Conservation (phyloP, 306 rosid species). For the Trifolium pratense region DNA sequence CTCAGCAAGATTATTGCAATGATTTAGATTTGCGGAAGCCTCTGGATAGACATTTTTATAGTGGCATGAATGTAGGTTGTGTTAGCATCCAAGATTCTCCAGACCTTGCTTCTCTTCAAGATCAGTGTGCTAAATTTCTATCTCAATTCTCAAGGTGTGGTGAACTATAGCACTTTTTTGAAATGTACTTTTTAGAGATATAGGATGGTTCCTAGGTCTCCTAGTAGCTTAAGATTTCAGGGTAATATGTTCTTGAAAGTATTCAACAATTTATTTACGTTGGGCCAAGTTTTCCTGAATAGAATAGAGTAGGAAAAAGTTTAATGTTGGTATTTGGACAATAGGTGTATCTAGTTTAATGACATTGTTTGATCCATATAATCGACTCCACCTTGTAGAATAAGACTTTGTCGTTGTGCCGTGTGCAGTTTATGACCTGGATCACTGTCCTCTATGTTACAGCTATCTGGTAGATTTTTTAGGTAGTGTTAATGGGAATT, state of each 20-base stretch:
- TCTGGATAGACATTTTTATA: constrained; percentile 68
- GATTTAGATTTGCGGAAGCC: constrained; percentile 89
- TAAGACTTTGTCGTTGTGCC: no score
- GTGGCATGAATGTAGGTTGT: constrained; percentile 64
- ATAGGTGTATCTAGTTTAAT: not conserved
- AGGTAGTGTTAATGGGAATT: no score
- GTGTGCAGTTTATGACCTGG: no score
- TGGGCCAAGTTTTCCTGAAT: not conserved
- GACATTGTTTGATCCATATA: no score
- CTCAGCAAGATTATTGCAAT: constrained; percentile 68
- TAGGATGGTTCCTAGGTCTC: constrained; percentile 11
- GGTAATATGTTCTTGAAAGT: constrained; percentile 4
- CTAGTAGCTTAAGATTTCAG: constrained; percentile 6
- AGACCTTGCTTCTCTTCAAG: constrained; percentile 58
- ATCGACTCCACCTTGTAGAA: no score
- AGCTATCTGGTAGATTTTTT: no score
- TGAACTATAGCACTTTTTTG: constrained; percentile 13
- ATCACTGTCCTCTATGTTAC: no score
- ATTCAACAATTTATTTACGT: constrained; percentile 10
- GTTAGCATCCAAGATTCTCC: constrained; percentile 70
- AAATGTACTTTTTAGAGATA: constrained; percentile 30
- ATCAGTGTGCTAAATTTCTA: constrained; percentile 70
- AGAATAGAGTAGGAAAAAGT: constrained; percentile 12
- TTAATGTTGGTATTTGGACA: constrained; percentile 11
- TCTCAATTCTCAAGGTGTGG: constrained; percentile 70